Conservation (phyloP, 768 basidiomycete genomes). For the Podaxis sp. region DNA sequence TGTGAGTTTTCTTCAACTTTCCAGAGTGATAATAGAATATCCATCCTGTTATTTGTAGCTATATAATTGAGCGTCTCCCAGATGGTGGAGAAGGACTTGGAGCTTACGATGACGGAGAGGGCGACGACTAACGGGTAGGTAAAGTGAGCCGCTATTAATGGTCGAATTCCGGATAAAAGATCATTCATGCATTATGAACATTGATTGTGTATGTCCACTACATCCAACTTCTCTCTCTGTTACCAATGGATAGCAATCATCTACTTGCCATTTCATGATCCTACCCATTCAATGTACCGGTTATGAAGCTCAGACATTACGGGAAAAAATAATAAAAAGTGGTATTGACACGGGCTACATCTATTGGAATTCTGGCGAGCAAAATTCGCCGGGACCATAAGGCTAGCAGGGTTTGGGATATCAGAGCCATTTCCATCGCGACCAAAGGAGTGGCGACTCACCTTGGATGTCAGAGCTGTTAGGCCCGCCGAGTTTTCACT, state of each 20-base stretch:
- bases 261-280: neutral
- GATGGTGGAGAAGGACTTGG: conserved; percentile 70
- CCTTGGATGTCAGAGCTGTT: conserved; percentile 75
- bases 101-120: conserved; percentile 78
- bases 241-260: neutral
- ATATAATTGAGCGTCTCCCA: conserved; percentile 63
- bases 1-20: conserved; percentile 42
- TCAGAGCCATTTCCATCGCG: conserved; percentile 8
- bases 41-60: conserved; percentile 34
- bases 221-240: no score
- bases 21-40: conserved; percentile 4
- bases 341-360: conserved; percentile 8
- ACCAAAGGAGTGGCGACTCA: conserved; percentile 23
- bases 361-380: conserved; percentile 73
- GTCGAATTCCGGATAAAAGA: no score
- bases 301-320: neutral
- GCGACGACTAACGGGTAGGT: conserved; percentile 54
- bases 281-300: neutral
- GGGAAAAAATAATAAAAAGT: neutral
- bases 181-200: no score
- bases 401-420: conserved; percentile 47
- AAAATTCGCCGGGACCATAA: conserved; percentile 90
- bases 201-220: no score
- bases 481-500: conserved; percentile 93
- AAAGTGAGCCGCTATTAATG: no score